Evolutionary conservation across 2,329 filamentous ascomycete genomes (phyloP), one percentile per base, ranked within the genome.

Genomic region (Thelonectria rubi): DNA sequence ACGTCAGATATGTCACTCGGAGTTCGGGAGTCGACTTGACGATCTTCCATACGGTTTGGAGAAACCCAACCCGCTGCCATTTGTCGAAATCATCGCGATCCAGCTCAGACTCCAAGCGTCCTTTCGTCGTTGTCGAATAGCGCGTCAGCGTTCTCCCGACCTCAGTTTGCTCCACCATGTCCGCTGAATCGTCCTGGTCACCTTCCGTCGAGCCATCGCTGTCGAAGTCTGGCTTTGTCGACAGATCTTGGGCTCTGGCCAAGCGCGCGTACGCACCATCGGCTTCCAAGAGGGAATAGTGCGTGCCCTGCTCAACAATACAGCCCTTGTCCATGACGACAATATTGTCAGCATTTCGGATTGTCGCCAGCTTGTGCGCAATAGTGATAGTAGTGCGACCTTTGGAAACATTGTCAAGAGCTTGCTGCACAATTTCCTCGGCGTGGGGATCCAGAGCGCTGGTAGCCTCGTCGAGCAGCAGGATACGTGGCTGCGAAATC

Each of bases 401-500:
- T 42, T 78, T 75, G 0, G 85, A 84, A 0, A 86, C 78, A n/a
- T 77, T 77, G 50, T 83, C 80, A 5, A 88, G 77, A 0, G 85
- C 84, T 20, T 79, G 73, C 64, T 88, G 85, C 1, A 88, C 84
- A 14, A 84, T 77, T 1, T 77, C 73, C 46, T 81, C 78, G 1
- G 79, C 73, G n/a, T 78, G 73, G 1, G 75, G 72, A 51, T 79
- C 21, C 10, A 81, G 71, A 0, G 87, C 85, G 46, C 82, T 85
- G 0, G 88, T 91, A 1, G 88, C 88, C 73, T 91, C 88, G 62
- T 91, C 88, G 2, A 91, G 75, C 15, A 91, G 81, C 0, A 91
- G 78, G 32, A 91, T 85, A 43, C 75, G 75, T 1, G 78, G 78
- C 30, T 77, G 67, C 3, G 73, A 74, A n/a, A 81, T 71, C 42